phyloP scores from a whole-genome alignment of 768 basidiomycete genomes.

The Boletus vermiculosoides region DNA sequence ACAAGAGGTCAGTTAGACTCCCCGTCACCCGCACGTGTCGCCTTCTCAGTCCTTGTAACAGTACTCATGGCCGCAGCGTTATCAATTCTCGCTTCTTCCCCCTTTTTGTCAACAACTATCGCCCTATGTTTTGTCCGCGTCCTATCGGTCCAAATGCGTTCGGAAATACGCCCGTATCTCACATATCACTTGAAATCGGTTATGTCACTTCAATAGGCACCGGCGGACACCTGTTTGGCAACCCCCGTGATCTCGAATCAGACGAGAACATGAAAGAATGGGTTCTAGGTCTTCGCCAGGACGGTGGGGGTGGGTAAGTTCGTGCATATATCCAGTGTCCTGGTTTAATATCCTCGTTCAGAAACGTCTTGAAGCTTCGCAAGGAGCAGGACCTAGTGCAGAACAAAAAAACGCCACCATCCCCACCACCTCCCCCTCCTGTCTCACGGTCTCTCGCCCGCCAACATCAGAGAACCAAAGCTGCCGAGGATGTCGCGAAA shows the following conservation, averaged over 20 bases:
- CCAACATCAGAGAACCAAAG: neutral
- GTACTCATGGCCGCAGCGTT: slow-evolving; percentile 34
- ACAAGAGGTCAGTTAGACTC: slow-evolving; percentile 36
- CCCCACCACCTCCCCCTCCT: slow-evolving; percentile 10
- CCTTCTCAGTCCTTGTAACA: slow-evolving; percentile 17
- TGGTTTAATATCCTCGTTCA: slow-evolving; percentile 16
- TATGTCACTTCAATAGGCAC: slow-evolving; percentile 43
- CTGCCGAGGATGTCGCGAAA: slow-evolving; percentile 1
- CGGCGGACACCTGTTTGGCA: slow-evolving; percentile 45
- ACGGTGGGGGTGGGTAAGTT: slow-evolving; percentile 63
- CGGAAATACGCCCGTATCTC: slow-evolving; percentile 40
- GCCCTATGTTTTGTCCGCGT: slow-evolving; percentile 50
- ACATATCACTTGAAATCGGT: slow-evolving; percentile 56
- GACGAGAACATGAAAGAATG: slow-evolving; percentile 46
- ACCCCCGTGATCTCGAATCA: slow-evolving; percentile 46
- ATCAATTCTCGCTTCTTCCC: slow-evolving; percentile 48
- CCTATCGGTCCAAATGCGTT: slow-evolving; percentile 38
- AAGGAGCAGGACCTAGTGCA: slow-evolving; percentile 33
- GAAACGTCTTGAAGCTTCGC: slow-evolving; percentile 47
- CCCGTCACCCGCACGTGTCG: neutral
- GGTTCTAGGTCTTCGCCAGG: slow-evolving; percentile 52
- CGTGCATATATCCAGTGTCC: neutral
- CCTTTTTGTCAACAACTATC: slow-evolving; percentile 49
- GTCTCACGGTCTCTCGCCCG: neutral
- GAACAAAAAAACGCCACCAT: slow-evolving; percentile 2